Base-by-base conservation (phyloP, 2,329 filamentous ascomycete genomes). In the Teratosphaeria nubilosa region DNA sequence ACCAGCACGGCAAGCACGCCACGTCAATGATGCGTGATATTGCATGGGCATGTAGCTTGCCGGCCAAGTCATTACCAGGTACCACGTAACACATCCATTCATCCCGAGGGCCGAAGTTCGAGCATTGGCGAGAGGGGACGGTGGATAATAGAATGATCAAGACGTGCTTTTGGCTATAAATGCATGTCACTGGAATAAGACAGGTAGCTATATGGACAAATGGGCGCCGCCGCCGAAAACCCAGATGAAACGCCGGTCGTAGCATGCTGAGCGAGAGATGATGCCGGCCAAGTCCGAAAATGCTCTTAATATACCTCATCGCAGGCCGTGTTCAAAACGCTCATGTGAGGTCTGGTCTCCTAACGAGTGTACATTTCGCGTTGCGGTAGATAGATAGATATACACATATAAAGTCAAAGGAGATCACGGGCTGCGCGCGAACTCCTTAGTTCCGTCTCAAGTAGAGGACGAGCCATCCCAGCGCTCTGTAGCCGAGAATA, bases 401-500 rank as follows among this genome's bases (percentile, higher is more conserved):
- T 48, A 48, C 9, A 48, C n/a, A 48, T 22, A 48, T 5, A 41
- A 11, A 16, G 11, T 1, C 13, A 16, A 3, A 41, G 16, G 34
- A n/a, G 22, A 20, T 20, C n/a, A n/a, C n/a, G n/a, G 41, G 5
- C 41, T 5, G n/a, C 27, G 27, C 7, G 27, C 27, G 1, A 22
- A 48, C 9, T 2, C 5, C 41, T 20, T 57, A 57, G 20, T 56
- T 67, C 58, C 62, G 66, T 34, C 72, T 69, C 59, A 74, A 55
- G 59, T 70, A 75, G 65, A 90, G 72, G 25, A 82, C 84, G 56
- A 82, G 64, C 83, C 84, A 89, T 1, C 84, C 85, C 5, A 90
- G 77, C 5, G 90, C 52, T 55, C 88, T 76, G 75, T 91, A 91
- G 0, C 83, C 90, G 14, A 82, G 75, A 64, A 90, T 86, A 63